These are phyloP conservation scores for Teunomyces gatunensis DNA, from an alignment of 805 yeast species.

Conservation along the genomic window DNA sequence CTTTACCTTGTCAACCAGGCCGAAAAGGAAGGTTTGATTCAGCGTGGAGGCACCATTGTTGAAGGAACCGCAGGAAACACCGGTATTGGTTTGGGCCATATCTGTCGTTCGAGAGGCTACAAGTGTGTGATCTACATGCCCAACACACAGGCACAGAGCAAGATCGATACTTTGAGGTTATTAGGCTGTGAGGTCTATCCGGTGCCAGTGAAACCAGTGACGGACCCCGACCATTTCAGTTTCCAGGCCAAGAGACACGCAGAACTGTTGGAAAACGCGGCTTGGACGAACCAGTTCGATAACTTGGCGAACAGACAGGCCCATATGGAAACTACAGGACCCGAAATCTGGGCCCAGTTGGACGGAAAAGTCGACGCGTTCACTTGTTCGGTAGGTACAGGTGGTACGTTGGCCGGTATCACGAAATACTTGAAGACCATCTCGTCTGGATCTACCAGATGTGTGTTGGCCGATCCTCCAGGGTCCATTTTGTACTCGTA, in stretches of 20 bases:
- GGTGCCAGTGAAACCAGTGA: slow-evolving; percentile 82
- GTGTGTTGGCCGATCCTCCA: slow-evolving; percentile 88
- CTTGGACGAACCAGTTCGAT: slow-evolving; percentile 93
- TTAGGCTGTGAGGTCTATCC: slow-evolving; percentile 87
- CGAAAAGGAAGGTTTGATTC: slow-evolving; percentile 59
- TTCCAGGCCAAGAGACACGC: slow-evolving; percentile 88
- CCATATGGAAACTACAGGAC: slow-evolving; percentile 87
- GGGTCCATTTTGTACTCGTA: slow-evolving; percentile 83
- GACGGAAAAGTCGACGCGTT: slow-evolving; percentile 77
- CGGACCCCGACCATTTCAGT: slow-evolving; percentile 81
- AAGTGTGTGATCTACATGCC: slow-evolving; percentile 89
- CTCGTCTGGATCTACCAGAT: slow-evolving; percentile 58
- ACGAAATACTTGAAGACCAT: slow-evolving; percentile 74
- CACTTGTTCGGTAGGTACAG: slow-evolving; percentile 91
- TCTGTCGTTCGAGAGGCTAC: slow-evolving; percentile 80
- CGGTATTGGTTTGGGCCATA: slow-evolving; percentile 86
- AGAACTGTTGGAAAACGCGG: slow-evolving; percentile 69
- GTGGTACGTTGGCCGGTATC: slow-evolving; percentile 87
- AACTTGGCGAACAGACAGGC: slow-evolving; percentile 85
- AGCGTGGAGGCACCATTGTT: slow-evolving; percentile 81
- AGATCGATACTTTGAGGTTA: slow-evolving; percentile 68
- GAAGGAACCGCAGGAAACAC: slow-evolving; percentile 97
- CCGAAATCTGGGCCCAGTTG: slow-evolving; percentile 86
- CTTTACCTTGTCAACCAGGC: slow-evolving; percentile 75
- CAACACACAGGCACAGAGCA: slow-evolving; percentile 78